Base-by-base conservation (phyloP, 2,329 filamentous ascomycete species). In the Orbilia blumenaviensis region DNA sequence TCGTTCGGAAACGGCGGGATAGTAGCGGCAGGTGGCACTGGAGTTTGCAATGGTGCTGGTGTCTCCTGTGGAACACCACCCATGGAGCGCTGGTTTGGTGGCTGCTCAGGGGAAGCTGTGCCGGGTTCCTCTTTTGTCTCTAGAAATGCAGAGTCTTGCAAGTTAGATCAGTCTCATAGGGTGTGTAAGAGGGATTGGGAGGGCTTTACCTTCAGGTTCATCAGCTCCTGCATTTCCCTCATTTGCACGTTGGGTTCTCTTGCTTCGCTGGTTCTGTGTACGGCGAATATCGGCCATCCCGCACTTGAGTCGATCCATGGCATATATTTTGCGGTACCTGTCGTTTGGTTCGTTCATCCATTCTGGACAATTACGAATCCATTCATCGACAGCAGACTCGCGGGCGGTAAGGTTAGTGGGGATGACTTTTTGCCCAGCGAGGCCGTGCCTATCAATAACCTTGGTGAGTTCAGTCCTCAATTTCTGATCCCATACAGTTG, bases 301-400 rank as follows among this genome's bases (percentile, higher is more conserved):
- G 36, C 68, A 73, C 36, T 73, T 73, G 23, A 73, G 27, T 41
- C 68, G 61, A 44, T 73, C 68, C 68, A 73, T 73, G 12, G 68
- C 68, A 14, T 73, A 73, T 1, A 73, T 63, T 44, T 73, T 73
- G 10, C 68, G 68, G 16, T 73, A 73, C 36, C 41, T 73, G 16
- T 73, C 68, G 34, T 73, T 73, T 12, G 68, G 68, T 27, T 73
- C 68, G 23, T 73, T 73, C 50, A 73, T 32, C 68, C 68, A 73
- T 23, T 73, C 68, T 34, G 61, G 52, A 44, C 68, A 73, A 48
- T 73, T 73, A 44, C 52, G 60, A 25, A 73, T 73, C 68, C 68
- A 73, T 23, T 73, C 68, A 3, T 73, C 68, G 23, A 73, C 68
- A 9, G 68, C 68, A 1, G 68, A 62, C 29, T 73, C 60, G 29